phyloP scores from a whole-genome alignment of 805 yeast genomes.

The Wickerhamiella australiensis region DNA sequence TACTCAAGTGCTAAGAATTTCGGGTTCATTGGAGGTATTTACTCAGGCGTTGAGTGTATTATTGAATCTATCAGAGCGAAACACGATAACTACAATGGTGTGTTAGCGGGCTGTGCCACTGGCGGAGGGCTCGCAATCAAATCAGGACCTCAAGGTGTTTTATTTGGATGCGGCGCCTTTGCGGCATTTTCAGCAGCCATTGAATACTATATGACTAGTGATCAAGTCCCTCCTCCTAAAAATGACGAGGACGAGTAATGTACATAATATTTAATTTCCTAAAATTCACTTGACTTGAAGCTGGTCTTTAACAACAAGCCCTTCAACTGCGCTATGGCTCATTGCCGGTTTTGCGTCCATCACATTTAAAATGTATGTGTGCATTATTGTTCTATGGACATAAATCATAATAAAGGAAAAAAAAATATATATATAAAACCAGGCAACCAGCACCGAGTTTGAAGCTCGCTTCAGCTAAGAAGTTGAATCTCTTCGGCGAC shows the following conservation, averaged over 20 bases:
- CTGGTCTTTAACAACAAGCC: too few relatives aligned
- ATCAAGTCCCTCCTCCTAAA: slow-evolving; percentile 68
- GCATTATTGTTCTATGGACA: slow-evolving; percentile 1
- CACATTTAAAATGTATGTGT: background rate
- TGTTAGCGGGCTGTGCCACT: slow-evolving; percentile 87
- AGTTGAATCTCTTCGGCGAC: slow-evolving; percentile 12
- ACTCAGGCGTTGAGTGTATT: slow-evolving; percentile 84
- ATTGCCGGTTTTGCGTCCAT: too few relatives aligned
- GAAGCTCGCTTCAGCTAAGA: background rate
- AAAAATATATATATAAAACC: background rate
- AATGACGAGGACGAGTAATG: slow-evolving; percentile 61
- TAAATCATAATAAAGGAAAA: background rate
- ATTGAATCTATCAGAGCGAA: slow-evolving; percentile 79
- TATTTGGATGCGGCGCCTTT: slow-evolving; percentile 92
- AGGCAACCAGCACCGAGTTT: background rate
- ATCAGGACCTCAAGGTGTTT: slow-evolving; percentile 87
- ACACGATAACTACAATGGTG: slow-evolving; percentile 84
- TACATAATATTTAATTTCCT: background rate
- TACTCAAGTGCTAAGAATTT: slow-evolving; percentile 83
- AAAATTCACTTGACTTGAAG: background rate
- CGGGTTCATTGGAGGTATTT: slow-evolving; percentile 84
- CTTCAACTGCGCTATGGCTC: too few relatives aligned
- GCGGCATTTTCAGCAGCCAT: slow-evolving; percentile 71
- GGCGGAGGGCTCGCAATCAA: slow-evolving; percentile 92
- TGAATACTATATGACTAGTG: slow-evolving; percentile 76